Conservation (phyloP, 352 stramenopile species). For the Phytophthora fragariae region DNA sequence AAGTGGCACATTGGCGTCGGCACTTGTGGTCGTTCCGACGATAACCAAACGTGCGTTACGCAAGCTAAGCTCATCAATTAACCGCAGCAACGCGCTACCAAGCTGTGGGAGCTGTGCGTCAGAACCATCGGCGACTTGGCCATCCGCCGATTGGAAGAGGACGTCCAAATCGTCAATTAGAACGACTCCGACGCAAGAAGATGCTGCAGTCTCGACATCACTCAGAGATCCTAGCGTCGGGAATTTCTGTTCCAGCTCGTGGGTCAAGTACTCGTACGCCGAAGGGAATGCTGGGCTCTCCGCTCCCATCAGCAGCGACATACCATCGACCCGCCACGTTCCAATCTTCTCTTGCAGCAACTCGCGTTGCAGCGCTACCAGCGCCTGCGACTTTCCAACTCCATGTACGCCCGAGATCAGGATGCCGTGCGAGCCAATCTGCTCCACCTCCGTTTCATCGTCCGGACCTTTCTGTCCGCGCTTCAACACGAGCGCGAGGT, state of each 20-base stretch:
- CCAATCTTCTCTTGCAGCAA: slow-evolving; percentile 31
- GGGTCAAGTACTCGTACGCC: slow-evolving; percentile 63
- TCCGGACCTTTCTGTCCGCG: slow-evolving; percentile 18
- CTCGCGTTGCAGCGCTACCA: slow-evolving; percentile 42
- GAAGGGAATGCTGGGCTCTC: slow-evolving; percentile 55
- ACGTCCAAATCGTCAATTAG: slow-evolving; percentile 78
- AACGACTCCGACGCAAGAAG: slow-evolving; percentile 47
- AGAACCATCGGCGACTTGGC: slow-evolving; percentile 40
- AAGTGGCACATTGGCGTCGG: slow-evolving; percentile 47
- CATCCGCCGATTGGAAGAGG: slow-evolving; percentile 62
- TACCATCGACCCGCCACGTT: slow-evolving; percentile 41
- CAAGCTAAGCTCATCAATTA: slow-evolving; percentile 60
- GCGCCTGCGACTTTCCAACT: slow-evolving; percentile 69
- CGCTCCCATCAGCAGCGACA: slow-evolving; percentile 65
- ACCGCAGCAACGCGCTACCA: slow-evolving; percentile 65
- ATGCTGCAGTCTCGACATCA: not conserved
- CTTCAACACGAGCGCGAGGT: slow-evolving; percentile 59
- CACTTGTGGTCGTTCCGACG: slow-evolving; percentile 53
- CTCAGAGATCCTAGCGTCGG: slow-evolving; percentile 23
- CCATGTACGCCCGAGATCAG: slow-evolving; percentile 63
- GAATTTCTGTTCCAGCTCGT: slow-evolving; percentile 50
- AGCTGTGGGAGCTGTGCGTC: slow-evolving; percentile 52
- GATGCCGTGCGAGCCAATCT: slow-evolving; percentile 57
- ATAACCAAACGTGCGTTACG: slow-evolving; percentile 48
- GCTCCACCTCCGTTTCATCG: slow-evolving; percentile 50